Conservation (phyloP, 331 rosid species). For the Malus hybrid region DNA sequence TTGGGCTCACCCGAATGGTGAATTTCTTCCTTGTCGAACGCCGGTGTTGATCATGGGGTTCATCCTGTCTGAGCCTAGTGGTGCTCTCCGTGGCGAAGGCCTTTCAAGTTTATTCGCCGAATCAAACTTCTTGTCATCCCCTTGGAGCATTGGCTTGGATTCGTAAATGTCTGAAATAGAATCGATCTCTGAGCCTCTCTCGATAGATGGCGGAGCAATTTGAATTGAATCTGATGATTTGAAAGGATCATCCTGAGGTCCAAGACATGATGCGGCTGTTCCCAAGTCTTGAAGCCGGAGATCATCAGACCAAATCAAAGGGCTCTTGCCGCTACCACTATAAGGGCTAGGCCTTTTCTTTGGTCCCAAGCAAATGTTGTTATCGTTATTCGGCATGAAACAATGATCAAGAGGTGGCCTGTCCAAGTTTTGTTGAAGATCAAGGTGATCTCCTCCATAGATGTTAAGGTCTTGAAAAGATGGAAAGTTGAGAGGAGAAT, state of each 20-base stretch:
- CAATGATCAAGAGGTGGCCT: constrained; percentile 51
- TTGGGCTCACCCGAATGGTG: constrained; percentile 66
- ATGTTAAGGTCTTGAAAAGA: constrained; percentile 90
- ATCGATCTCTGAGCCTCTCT: constrained; percentile 53
- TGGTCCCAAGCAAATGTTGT: constrained; percentile 36
- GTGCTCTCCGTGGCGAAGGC: constrained; percentile 72
- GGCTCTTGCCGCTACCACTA: constrained; percentile 60
- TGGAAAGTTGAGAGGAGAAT: constrained; percentile 61
- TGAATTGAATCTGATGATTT: constrained; percentile 64
- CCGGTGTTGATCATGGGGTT: constrained; percentile 64
- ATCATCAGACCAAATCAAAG: constrained; percentile 86
- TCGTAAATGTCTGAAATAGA: constrained; percentile 59
- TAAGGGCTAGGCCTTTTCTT: constrained; percentile 70
- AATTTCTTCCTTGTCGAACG: constrained; percentile 69
- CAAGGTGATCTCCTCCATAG: constrained; percentile 65
- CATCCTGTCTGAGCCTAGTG: constrained; percentile 49
- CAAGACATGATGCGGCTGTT: constrained; percentile 63
- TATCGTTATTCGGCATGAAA: constrained; percentile 33
- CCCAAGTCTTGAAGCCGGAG: constrained; percentile 84
- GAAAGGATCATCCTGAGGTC: constrained; percentile 58
- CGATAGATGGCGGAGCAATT: constrained; percentile 49
- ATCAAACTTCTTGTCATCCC: constrained; percentile 60
- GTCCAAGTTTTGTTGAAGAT: constrained; percentile 53
- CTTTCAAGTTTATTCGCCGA: constrained; percentile 66
- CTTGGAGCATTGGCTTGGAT: constrained; percentile 51